Conservation (phyloP, 1,139 yeast species). For the Pichiaceae sp. region DNA sequence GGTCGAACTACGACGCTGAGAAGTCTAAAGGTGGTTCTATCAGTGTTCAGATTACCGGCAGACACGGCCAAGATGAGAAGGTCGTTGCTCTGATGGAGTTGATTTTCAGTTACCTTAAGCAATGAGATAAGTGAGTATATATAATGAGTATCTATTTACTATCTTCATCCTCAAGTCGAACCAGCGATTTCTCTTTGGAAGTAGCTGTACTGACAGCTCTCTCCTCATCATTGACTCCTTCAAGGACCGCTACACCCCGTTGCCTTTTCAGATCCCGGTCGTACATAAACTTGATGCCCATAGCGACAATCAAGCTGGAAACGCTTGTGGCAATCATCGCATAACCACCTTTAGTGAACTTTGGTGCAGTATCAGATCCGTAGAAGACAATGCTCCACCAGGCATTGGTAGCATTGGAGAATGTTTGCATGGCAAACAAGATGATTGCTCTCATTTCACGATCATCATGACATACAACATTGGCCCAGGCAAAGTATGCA, state of each 20-base stretch:
- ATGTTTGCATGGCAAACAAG: conserved; percentile 26
- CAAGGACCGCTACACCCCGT: too few species aligned
- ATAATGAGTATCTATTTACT: too few species aligned
- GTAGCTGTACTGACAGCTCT: too few species aligned
- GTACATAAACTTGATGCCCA: conserved; percentile 3
- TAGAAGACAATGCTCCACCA: conserved; percentile 29
- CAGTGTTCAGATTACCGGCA: conserved; percentile 54
- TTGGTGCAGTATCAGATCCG: conserved; percentile 27
- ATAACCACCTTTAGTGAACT: conserved; percentile 39
- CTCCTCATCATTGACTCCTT: too few species aligned
- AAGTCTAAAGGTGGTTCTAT: conserved; percentile 59
- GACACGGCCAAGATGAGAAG: conserved; percentile 55
- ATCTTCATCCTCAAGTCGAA: too few species aligned
- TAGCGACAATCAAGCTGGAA: conserved; percentile 27
- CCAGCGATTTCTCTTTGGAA: too few species aligned
- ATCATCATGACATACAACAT: conserved; percentile 23
- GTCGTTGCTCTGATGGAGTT: conserved; percentile 26
- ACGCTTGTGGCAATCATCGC: conserved; percentile 48
- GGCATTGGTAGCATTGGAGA: conserved; percentile 28
- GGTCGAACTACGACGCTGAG: conserved; percentile 42
- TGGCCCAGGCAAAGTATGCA: conserved; percentile 26
- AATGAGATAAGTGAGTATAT: too few species aligned
- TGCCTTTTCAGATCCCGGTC: too few species aligned
- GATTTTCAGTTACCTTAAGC: not conserved
- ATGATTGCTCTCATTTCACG: conserved; percentile 28